These are phyloP conservation scores for Candida rishiriensis DNA, from an alignment of 805 yeast species.

Conservation along the genomic window DNA sequence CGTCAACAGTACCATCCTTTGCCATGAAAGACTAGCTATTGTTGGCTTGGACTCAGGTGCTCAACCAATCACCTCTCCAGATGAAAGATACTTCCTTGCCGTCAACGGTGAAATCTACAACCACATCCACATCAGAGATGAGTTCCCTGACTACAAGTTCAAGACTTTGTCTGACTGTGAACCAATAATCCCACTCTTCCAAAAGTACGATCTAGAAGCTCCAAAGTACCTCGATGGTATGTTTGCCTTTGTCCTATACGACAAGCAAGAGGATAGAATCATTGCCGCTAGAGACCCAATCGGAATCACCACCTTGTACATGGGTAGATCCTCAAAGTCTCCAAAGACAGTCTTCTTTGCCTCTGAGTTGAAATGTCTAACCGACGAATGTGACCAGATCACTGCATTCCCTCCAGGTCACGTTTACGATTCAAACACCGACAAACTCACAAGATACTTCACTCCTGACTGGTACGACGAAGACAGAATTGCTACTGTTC, in stretches of 20 bases:
- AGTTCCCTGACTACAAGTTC: conserved; percentile 68
- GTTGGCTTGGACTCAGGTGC: conserved; percentile 98
- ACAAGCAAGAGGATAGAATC: conserved; percentile 76
- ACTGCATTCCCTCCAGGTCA: conserved; percentile 98
- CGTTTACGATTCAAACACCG: conserved; percentile 88
- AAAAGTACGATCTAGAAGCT: conserved; percentile 83
- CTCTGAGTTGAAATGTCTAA: conserved; percentile 88
- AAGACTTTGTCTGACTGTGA: conserved; percentile 94
- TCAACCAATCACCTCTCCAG: conserved; percentile 86
- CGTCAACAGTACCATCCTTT: conserved; percentile 75
- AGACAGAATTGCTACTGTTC: conserved; percentile 63
- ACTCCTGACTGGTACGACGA: conserved; percentile 95
- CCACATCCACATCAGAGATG: conserved; percentile 83
- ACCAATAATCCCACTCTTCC: conserved; percentile 89
- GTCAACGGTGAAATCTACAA: conserved; percentile 99
- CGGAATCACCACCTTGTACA: conserved; percentile 93
- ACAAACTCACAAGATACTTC: conserved; percentile 81
- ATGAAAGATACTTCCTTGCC: conserved; percentile 66
- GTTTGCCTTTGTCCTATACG: conserved; percentile 94
- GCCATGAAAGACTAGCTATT: conserved; percentile 95
- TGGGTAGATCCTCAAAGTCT: conserved; percentile 71
- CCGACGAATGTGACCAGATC: conserved; percentile 92
- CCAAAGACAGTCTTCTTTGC: conserved; percentile 87
- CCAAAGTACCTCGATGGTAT: conserved; percentile 95
- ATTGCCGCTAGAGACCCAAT: conserved; percentile 98